Evolutionary conservation across 176 grass and related monocot genomes (phyloP), one percentile per base, ranked within the genome.

Genomic region (Panicum miliaceum): DNA sequence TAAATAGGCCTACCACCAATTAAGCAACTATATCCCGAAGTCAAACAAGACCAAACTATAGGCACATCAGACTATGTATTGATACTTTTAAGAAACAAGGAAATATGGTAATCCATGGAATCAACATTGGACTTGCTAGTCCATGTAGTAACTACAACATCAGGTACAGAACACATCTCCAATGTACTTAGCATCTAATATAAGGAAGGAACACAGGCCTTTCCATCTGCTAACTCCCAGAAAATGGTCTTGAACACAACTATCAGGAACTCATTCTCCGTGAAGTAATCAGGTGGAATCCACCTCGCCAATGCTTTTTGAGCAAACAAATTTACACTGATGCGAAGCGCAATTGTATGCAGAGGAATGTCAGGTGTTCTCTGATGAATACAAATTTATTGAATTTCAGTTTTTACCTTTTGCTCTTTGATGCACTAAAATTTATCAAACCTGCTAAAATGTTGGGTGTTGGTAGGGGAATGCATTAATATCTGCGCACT

Each of bases 91-190:
- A 59, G 9, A 64, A 67, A 61, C 16, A 68, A 41, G 12, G 22
- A 82, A 53, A 41, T 43, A 69, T 76, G 41, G 7, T 18, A 38
- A 77, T 62, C 7, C 26, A 41, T 43, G 43, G 23, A 77, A 61
- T 42, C 37, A 62, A 52, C 66, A 62, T 47, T 83, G 45, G 29
- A 71, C 43, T 88, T 83, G 54, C 37, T 69, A 46, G n/a, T 88
- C 63, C 41, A 70, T n/a, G 27, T 50, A 57, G 20, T 68, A 82
- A 22, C 29, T 69, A 41, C 27, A 69, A 46, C 7, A 69, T 51
- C 23, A 16, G 51, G n/a, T 61, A 29, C 18, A 7, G 16, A 64
- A 27, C 18, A 52, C 40, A 64, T 67, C 45, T 80, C 20, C 15
- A 10, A 73, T 64, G 8, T 73, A 22, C 46, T 42, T 32, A 40